These are phyloP conservation scores for Apiotrichum gamsii DNA, from an alignment of 1,284 basidiomycete genomes.

Conservation along the genomic window DNA sequence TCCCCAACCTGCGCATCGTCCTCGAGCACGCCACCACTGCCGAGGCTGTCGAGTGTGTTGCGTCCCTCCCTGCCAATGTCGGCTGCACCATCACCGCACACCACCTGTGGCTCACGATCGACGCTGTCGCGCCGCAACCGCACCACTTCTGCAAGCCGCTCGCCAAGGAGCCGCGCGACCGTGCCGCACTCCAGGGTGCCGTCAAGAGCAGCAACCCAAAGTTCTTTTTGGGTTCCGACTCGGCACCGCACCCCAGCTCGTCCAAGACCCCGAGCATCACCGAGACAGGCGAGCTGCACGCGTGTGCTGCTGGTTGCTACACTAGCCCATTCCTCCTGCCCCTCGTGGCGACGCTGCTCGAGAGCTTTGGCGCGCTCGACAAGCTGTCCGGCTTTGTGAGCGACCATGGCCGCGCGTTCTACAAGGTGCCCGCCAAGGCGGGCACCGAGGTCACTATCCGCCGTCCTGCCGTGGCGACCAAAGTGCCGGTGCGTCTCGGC, in stretches of 20 bases:
- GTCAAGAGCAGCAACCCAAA: constrained; percentile 81
- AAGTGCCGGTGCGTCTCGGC: constrained; percentile 52
- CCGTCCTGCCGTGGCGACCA: constrained; percentile 40
- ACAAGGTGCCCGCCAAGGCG: constrained; percentile 51
- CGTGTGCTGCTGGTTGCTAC: constrained; percentile 90
- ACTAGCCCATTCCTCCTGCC: constrained; percentile 89
- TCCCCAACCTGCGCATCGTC: constrained; percentile 92
- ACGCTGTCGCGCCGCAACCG: constrained; percentile 94
- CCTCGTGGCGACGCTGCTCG: constrained; percentile 68
- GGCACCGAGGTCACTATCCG: constrained; percentile 45
- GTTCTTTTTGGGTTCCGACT: constrained; percentile 98
- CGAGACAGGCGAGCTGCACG: constrained; percentile 46
- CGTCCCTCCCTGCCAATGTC: constrained; percentile 76
- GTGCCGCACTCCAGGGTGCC: constrained; percentile 73
- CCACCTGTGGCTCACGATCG: constrained; percentile 88
- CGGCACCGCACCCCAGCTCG: constrained; percentile 82
- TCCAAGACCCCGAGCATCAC: constrained; percentile 60
- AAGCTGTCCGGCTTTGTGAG: constrained; percentile 73
- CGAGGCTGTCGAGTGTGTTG: constrained; percentile 87
- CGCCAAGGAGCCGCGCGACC: constrained; percentile 91
- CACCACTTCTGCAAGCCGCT: constrained; percentile 98
- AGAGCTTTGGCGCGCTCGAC: constrained; percentile 77
- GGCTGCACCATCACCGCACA: constrained; percentile 97
- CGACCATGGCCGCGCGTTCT: constrained; percentile 70
- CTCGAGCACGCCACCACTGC: constrained; percentile 98